Evolutionary conservation across 345 rosid genomes (phyloP).

Genomic region (Salix suchowensis): DNA sequence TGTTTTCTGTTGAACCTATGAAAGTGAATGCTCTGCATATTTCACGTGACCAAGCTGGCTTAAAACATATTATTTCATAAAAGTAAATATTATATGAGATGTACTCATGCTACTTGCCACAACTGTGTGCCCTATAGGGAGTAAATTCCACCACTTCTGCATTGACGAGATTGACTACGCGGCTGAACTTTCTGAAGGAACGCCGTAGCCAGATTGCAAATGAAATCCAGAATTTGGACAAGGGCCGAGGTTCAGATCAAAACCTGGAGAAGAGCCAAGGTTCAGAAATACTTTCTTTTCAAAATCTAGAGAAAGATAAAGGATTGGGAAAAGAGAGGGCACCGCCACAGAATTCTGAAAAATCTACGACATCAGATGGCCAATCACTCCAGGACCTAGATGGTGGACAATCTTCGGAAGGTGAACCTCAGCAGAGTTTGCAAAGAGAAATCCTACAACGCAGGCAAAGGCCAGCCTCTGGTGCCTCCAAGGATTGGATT

Average conservation of each 20-base stretch:
- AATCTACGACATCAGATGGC: slow-evolving; percentile 1
- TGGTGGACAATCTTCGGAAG: slow-evolving; percentile 9
- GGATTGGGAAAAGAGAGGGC: slow-evolving; percentile 10
- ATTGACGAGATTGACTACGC: slow-evolving; percentile 65
- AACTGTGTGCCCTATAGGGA: slow-evolving; percentile 40
- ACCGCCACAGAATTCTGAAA: slow-evolving; percentile 1
- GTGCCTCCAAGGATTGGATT: slow-evolving; percentile 31
- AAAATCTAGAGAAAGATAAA: slow-evolving; percentile 2
- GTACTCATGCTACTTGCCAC: neutral
- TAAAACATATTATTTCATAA: neutral
- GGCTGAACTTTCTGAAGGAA: slow-evolving; percentile 84
- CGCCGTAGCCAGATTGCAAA: slow-evolving; percentile 57
- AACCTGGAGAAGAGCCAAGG: neutral
- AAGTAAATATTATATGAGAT: neutral
- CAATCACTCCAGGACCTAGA: neutral
- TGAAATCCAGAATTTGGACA: slow-evolving; percentile 59
- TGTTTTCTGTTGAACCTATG: neutral
- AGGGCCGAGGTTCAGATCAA: slow-evolving; percentile 23
- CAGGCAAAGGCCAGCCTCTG: slow-evolving; percentile 21
- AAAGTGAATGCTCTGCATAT: neutral
- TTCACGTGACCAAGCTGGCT: neutral
- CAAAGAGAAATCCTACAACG: slow-evolving; percentile 38
- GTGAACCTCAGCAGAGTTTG: slow-evolving; percentile 12
- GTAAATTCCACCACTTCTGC: slow-evolving; percentile 50
- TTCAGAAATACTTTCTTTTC: slow-evolving; percentile 5